These are phyloP conservation scores for Musa troglodytarum DNA, from an alignment of 176 grass and related monocot species.

Conservation along the genomic window DNA sequence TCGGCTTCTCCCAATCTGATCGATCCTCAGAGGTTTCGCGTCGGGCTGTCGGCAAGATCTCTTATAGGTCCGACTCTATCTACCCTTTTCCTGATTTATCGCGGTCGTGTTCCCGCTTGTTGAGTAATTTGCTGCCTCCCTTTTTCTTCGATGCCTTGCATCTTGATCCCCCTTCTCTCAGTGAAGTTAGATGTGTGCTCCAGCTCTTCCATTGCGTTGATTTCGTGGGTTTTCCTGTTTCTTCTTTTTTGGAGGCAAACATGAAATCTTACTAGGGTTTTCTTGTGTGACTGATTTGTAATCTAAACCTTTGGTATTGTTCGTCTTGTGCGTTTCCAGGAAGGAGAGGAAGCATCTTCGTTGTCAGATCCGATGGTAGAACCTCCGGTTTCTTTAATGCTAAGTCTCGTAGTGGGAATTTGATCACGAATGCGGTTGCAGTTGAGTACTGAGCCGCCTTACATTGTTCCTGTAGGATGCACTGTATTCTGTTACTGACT, in stretches of 20 bases:
- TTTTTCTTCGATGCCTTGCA: not conserved
- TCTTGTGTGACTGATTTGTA: not conserved
- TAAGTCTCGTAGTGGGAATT: not conserved
- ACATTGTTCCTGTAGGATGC: not conserved
- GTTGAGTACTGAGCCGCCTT: slow-evolving; percentile 1
- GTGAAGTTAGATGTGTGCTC: not conserved
- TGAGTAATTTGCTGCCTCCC: not conserved
- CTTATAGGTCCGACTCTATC: not conserved
- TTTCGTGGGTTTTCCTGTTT: no score
- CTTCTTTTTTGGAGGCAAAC: not conserved
- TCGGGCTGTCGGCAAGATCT: slow-evolving; percentile 5
- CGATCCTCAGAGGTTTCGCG: slow-evolving; percentile 1
- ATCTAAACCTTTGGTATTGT: no score
- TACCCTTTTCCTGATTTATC: not conserved
- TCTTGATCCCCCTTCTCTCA: not conserved
- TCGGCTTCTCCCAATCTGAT: slow-evolving; percentile 21
- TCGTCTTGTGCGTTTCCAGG: slow-evolving; percentile 6
- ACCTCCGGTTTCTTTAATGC: not conserved
- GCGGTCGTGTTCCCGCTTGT: not conserved
- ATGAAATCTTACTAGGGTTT: not conserved
- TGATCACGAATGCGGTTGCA: slow-evolving; percentile 36
- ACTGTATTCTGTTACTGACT: not conserved
- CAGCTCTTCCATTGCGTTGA: no score
- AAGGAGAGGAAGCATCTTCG: slow-evolving; percentile 4
- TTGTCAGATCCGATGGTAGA: slow-evolving; percentile 6